phyloP scores from a whole-genome alignment of 2,329 filamentous ascomycete species.

The Rhytidhysteron rufulum region DNA sequence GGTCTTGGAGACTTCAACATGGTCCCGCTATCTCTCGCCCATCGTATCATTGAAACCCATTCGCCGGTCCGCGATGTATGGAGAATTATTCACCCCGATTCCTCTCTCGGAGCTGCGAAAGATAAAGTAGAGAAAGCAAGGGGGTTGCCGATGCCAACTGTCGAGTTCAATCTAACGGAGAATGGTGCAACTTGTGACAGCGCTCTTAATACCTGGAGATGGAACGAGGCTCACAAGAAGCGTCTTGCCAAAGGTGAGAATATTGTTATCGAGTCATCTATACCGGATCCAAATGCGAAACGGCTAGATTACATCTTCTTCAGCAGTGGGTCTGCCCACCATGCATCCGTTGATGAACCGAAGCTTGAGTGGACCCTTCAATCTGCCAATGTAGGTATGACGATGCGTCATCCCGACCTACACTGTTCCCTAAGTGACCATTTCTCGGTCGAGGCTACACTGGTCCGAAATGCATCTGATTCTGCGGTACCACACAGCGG shows the following conservation, averaged over 20 bases:
- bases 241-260: slow-evolving; percentile 62
- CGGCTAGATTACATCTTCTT: slow-evolving; percentile 94
- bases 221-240: slow-evolving; percentile 69
- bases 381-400: slow-evolving; percentile 72
- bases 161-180: slow-evolving; percentile 69
- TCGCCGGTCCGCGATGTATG: slow-evolving; percentile 78
- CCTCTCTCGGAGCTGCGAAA: slow-evolving; percentile 70
- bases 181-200: slow-evolving; percentile 89
- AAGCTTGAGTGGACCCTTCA: slow-evolving; percentile 63
- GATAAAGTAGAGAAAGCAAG: slow-evolving; percentile 65
- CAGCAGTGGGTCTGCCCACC: slow-evolving; percentile 24
- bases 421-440: slow-evolving; percentile 90
- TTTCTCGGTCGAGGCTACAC: slow-evolving; percentile 81
- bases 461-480: slow-evolving; percentile 38
- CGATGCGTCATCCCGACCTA: slow-evolving; percentile 72
- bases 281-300: slow-evolving; percentile 71
- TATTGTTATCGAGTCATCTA: slow-evolving; percentile 61
- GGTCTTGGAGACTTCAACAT: slow-evolving; percentile 96
- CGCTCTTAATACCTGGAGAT: slow-evolving; percentile 88
- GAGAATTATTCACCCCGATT: slow-evolving; percentile 78
- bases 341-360: slow-evolving; percentile 21
- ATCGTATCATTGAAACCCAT: slow-evolving; percentile 76
- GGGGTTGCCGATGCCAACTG: slow-evolving; percentile 65
- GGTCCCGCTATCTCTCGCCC: slow-evolving; percentile 79
- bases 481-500: slow-evolving; percentile 7